Percentiles rank a stretch among this genome's conserved stretches.
These are phyloP conservation scores for Suillus cothurnatus DNA, from an alignment of 768 basidiomycete species.

Conservation along the genomic window DNA sequence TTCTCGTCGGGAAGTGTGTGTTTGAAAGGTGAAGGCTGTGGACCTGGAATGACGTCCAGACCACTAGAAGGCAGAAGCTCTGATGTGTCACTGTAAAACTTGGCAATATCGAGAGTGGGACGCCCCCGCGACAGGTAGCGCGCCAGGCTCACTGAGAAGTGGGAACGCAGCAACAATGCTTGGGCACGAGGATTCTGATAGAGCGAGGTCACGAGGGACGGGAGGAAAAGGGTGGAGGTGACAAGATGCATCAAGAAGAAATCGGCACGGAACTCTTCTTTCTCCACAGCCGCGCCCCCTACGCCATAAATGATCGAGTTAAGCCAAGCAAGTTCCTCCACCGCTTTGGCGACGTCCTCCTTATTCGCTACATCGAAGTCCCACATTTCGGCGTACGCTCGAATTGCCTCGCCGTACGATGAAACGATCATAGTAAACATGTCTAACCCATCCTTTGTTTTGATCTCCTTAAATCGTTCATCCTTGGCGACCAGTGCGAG, in stretches of 20 bases:
- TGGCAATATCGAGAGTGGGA: conserved; percentile 32
- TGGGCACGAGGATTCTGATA: conserved; percentile 24
- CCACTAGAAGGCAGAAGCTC: conserved; percentile 10
- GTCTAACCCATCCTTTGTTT: conserved; percentile 28
- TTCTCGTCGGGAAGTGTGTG: conserved; percentile 11
- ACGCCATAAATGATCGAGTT: conserved; percentile 60
- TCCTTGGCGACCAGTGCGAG: conserved; percentile 57
- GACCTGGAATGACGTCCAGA: conserved; percentile 16
- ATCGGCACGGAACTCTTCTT: conserved; percentile 55
- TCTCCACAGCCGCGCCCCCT: conserved; percentile 43
- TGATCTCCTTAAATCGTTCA: conserved; percentile 32
- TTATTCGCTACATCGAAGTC: conserved; percentile 38
- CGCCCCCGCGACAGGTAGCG: conserved; percentile 38
- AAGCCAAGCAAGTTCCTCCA: conserved; percentile 65
- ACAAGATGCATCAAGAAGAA: conserved; percentile 74
- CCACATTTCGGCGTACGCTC: conserved; percentile 49
- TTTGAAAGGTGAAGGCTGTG: conserved; percentile 9
- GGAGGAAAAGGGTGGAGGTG: conserved; percentile 65
- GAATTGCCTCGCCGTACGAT: conserved; percentile 41
- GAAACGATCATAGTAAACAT: conserved; percentile 31
- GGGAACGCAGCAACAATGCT: conserved; percentile 29
- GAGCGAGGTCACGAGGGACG: conserved; percentile 46
- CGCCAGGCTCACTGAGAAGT: conserved; percentile 29
- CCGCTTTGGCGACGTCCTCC: conserved; percentile 46
- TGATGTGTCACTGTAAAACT: conserved; percentile 33